Base-by-base conservation (phyloP, 805 yeast species). In the Schwanniomyces polymorphus region DNA sequence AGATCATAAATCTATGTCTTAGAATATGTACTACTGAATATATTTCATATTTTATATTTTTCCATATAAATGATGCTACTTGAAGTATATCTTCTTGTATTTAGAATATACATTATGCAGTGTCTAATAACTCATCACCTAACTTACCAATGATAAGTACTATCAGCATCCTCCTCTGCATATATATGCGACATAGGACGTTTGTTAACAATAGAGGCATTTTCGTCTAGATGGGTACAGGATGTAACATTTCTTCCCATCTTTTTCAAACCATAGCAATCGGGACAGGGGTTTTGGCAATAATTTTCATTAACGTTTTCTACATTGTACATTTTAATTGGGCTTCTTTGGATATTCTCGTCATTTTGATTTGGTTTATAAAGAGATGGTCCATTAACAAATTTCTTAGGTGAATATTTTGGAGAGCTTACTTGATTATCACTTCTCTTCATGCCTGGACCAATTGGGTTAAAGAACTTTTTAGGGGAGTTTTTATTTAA, bases 201-300 rank as follows among this genome's bases (percentile, higher is more conserved):
- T 31, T 31, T 31, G 7, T 31, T 31, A 16, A 16, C 21, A n/a
- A 31, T 31, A 7, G 35, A 31, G 5, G 21, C 35, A 31, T 31
- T 31, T 31, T 31, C 35, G 14, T 31, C 35, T 7, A 31, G 21
- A 27, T 51, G 53, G 27, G 53, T 48, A 18, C 53, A 52, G 1
- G 57, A 47, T 7, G 53, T 53, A n/a, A 51, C 35, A 21, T 45
- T 7, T 11, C 53, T 37, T 16, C 42, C 45, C 28, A 27, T 34
- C 35, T 38, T 42, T 23, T 50, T 46, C 25, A 38, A 28, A 18
- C 41, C 38, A 28, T 37, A 26, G 27, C 53, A 48, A 28, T 45
- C 49, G 29, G 38, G 39, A 33, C 51, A 51, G 41, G 3, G n/a
- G 6, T 41, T 33, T 8, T 38, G 31, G 39, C 38, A 21, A 38